Evolutionary conservation across 1,139 yeast species (phyloP), one percentile per base, ranked within the genome.

Genomic region (Saccharomyces hybrid): DNA sequence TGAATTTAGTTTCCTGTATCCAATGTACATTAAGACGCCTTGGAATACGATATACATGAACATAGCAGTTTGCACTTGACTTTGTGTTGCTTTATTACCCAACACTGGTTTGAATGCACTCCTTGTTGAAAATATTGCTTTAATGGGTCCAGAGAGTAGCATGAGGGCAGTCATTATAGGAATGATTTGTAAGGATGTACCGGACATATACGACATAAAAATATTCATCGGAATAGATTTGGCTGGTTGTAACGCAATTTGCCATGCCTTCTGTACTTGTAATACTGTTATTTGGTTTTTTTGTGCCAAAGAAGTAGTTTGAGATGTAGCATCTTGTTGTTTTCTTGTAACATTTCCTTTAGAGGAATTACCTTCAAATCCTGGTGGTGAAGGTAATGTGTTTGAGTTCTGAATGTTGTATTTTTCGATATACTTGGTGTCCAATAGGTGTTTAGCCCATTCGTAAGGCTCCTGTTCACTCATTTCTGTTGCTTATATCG

Each of bases 151-250:
- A 62, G 85, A 79, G 60, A 93, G 81, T 64, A 93, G 75, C 89
- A 86, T 88, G 46, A 88, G 71, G 0, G 97, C 87, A 88, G 90
- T 91, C 72, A 90, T 86, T 54, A 93, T 86, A 4, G 97, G 95
- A 57, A 93, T 90, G 60, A 93, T 79, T 65, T 93, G 98, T 29
- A 93, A 74, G 5, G 96, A 83, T 64, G 87, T 86, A 32, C 99
- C 99, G 1, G 97, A 83, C 90, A 93, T 88, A 70, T 89, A 93
- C 57, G 91, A 83, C 96, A 93, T 89, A 54, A 89, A 74, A 56
- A 87, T 69, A 64, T 89, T 93, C 95, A 90, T 87, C 4, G 97
- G 96, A 28, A 93, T 75, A 26, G 84, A 78, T 67, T 91, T 93
- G 2, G 91, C 89, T 0, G 98, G 97, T 0, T 83, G 83, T 19